Base-by-base conservation (phyloP, 2,329 filamentous ascomycete genomes). In the Tympanopsis confertula region DNA sequence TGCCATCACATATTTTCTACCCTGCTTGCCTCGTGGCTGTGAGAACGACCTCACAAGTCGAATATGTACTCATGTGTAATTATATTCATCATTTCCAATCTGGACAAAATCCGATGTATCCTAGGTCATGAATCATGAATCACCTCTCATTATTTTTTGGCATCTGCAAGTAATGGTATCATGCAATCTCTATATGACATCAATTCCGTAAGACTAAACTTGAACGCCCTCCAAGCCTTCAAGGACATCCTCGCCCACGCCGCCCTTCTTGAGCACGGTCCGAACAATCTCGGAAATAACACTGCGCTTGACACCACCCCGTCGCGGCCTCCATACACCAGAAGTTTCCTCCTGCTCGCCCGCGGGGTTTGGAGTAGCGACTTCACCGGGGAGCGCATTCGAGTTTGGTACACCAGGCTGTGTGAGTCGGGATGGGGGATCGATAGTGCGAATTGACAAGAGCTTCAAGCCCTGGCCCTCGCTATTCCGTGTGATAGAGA, bases 231-330 rank as follows among this genome's bases (percentile, higher is more conserved):
- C 81, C 47, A 96, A 60, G 1, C 82, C 88, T 44, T 82, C 77
- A 52, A 96, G 66, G 4, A 95, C 82, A 57, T 95, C 89, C 46
- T 88, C 79, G 3, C 82, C 86, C 19, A 95, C 81, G 22, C 87
- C 86, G 1, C 82, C 82, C 49, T 71, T 75, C 53, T 83, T 75
- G 41, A 94, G 57, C 20, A 87, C 83, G 54, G 80, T 76, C 54
- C 81, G 76, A 42, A 93, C 76, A 61, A 95, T 84, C 38, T 71
- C 68, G 37, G 78, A 72, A 45, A 96, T 62, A 14, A 91, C 65
- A 4, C 62, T 66, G 49, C 86, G 74, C 63, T 84, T 87, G 26
- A 89, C 77, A 2, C 89, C 89, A 28, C 89, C 89, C 20, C 87
- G 61, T 20, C 85, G 83, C 28, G 88, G 82, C 50, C 76, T 83